Conservation (phyloP, 768 basidiomycete species). For the Lactarius indigo region DNA sequence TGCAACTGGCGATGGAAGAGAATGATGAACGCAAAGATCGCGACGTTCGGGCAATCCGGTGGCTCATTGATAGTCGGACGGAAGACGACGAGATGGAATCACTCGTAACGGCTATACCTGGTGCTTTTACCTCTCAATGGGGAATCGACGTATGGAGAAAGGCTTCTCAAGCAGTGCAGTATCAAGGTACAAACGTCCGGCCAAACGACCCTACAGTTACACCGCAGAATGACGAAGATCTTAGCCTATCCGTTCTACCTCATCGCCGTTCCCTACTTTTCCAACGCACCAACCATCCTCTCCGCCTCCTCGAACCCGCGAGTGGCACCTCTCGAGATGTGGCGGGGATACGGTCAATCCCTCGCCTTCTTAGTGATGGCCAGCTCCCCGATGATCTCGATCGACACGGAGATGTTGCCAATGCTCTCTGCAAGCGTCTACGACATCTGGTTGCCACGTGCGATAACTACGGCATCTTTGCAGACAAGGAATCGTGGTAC, state of each 20-base stretch:
- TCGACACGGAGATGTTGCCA: not conserved
- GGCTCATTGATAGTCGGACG: not conserved
- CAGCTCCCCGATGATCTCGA: not conserved
- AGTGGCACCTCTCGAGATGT: not conserved
- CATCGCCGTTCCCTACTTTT: not conserved
- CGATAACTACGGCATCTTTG: not conserved
- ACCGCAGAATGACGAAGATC: not conserved
- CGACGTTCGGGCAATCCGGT: not conserved
- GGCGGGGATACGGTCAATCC: not conserved
- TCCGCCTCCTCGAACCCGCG: not conserved
- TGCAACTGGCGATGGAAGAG: slow-evolving; percentile 5
- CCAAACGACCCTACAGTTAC: not conserved
- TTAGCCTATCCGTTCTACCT: not conserved
- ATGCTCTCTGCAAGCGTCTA: not conserved
- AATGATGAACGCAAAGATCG: not conserved
- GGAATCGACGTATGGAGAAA: not conserved
- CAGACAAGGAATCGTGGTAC: not conserved
- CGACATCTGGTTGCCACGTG: not conserved
- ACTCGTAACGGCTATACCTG: not conserved
- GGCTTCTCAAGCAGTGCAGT: not conserved
- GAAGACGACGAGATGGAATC: slow-evolving; percentile 7
- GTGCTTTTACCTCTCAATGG: not conserved
- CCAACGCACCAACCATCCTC: not conserved
- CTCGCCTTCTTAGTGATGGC: not conserved
- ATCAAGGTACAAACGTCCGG: not conserved